phyloP scores from a whole-genome alignment of 805 yeast genomes.

The Pichia membranifaciens region DNA sequence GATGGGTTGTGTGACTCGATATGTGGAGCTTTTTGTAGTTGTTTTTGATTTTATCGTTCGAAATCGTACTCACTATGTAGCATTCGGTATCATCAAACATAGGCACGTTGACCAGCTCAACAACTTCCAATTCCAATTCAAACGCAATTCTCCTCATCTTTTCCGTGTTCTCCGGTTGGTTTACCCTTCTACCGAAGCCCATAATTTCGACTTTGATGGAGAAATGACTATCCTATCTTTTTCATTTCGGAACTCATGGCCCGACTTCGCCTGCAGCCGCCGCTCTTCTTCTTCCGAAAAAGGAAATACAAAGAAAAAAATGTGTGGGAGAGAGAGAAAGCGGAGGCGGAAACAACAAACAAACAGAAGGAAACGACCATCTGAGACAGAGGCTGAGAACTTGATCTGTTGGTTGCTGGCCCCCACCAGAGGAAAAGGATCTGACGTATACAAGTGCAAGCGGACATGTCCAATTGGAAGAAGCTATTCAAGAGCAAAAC shows the following conservation, averaged over 20 bases:
- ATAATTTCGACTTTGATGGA: too few species aligned
- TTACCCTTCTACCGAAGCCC: too few species aligned
- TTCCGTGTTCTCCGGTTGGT: neutral
- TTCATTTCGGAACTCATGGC: too few species aligned
- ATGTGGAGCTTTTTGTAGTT: slow-evolving; percentile 17
- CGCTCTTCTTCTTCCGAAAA: too few species aligned
- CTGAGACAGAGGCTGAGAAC: too few species aligned
- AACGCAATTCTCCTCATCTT: slow-evolving; percentile 35
- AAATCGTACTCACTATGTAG: slow-evolving; percentile 40
- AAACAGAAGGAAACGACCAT: too few species aligned
- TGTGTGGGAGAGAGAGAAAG: neutral
- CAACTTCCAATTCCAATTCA: slow-evolving; percentile 49
- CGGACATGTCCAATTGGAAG: slow-evolving; percentile 29
- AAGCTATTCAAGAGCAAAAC: slow-evolving; percentile 24
- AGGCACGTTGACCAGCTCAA: slow-evolving; percentile 80
- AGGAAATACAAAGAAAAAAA: neutral
- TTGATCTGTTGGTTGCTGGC: too few species aligned
- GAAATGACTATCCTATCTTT: too few species aligned
- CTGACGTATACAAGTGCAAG: neutral
- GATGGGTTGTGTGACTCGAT: slow-evolving; percentile 25
- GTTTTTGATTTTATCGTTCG: slow-evolving; percentile 16
- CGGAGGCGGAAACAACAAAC: neutral
- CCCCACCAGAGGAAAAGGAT: neutral
- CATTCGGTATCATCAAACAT: slow-evolving; percentile 61
- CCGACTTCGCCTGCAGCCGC: too few species aligned